Base-by-base conservation (phyloP, 768 basidiomycete species). In the Lepiota venenata region DNA sequence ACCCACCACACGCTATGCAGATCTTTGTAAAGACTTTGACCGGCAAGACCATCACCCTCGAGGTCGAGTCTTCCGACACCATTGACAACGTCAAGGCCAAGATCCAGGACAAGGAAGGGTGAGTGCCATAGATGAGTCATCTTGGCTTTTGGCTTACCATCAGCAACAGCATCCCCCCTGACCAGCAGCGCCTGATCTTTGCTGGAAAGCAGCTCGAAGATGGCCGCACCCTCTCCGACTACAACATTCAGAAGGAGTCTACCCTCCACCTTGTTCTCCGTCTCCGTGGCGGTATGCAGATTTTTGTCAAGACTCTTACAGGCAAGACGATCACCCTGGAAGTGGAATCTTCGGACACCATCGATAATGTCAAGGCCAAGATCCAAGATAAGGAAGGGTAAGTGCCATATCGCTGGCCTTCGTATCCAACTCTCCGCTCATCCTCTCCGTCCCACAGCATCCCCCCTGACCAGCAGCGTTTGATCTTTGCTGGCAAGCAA, bases 401-500 rank as follows among this genome's bases (percentile, higher is more conserved):
- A 58, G 74, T n/a, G n/a, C n/a, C 7, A 2, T 4, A 3, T 47
- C 8, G 9, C 39, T 14, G 36, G 16, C 15, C 20, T 16, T 32
- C 0, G 20, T 35, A 9, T 14, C 5, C 9, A 8, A 20, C 9
- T 5, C 2, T 15, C 54, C 60, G 55, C 50, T 64, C 11, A 57
- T 54, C 20, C 4, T 7, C 18, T 49, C 1, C 29, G 46, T 49
- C 10, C 32, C 9, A 2, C 35, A 76, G 84, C 12, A 90, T 90
- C 55, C 87, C 88, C 18, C 93, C 92, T 21, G 91, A 93, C 72
- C 93, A 93, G 63, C 92, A 95, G 66, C 92, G 94, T 58, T 74
- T 96, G n/a, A 96, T 96, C 76, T 96, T 95, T 59, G 93, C 93
- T 43, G 93, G 93, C 56, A 95, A 96, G 74, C 93, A 95, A 69